Conservation (phyloP, 805 yeast genomes). For the Wickerhamiella allomyrinae region DNA sequence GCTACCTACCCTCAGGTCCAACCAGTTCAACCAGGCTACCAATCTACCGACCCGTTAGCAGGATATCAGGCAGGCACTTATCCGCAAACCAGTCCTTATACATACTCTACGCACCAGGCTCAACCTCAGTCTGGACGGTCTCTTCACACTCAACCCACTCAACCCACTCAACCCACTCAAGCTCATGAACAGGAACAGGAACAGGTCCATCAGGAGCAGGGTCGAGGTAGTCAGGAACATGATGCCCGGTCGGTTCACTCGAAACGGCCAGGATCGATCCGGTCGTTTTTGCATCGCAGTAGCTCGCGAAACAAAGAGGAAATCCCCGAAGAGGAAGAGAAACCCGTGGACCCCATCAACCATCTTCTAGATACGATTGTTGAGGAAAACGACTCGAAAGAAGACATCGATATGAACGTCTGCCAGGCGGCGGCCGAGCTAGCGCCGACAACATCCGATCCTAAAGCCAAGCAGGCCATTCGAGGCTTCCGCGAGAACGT, state of each 20-base stretch:
- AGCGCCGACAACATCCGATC: conserved; percentile 5
- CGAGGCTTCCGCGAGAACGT: conserved; percentile 15
- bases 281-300: conserved; percentile 4
- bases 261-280: background rate
- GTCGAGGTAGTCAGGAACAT: too few relatives aligned
- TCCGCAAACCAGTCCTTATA: too few relatives aligned
- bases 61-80: too few relatives aligned
- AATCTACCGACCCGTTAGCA: too few relatives aligned
- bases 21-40: too few relatives aligned
- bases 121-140: too few relatives aligned
- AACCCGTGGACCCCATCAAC: conserved; percentile 8
- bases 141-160: too few relatives aligned
- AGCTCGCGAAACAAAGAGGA: background rate
- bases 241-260: background rate
- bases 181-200: too few relatives aligned
- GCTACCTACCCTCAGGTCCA: background rate
- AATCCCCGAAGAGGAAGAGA: conserved; percentile 1
- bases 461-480: conserved; percentile 4
- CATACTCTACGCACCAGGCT: too few relatives aligned
- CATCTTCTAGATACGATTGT: conserved; percentile 14
- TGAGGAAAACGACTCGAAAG: conserved; percentile 14
- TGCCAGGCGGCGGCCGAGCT: conserved; percentile 14
- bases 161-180: too few relatives aligned
- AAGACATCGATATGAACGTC: conserved; percentile 9
- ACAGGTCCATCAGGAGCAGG: background rate